phyloP scores from a whole-genome alignment of 179 eudicot species.

The Actinidia arguta region DNA sequence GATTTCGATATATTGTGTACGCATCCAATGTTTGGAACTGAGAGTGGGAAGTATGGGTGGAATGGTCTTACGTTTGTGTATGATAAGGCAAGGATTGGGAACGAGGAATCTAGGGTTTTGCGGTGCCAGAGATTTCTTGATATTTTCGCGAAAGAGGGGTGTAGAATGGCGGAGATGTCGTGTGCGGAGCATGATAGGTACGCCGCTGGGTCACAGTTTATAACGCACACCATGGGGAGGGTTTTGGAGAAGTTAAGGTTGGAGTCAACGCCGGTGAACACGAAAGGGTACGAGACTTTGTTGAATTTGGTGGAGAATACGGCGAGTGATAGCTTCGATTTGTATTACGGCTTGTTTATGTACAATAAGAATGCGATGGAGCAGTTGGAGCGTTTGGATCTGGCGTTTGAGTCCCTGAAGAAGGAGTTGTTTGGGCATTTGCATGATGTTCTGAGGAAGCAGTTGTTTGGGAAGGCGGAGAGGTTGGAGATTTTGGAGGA shows the following conservation, averaged over 20 bases:
- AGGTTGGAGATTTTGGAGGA: constrained; percentile 3
- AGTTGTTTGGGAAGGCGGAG: constrained; percentile 58
- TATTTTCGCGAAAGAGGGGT: constrained; percentile 70
- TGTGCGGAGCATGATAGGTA: constrained; percentile 80
- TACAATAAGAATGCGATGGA: constrained; percentile 86
- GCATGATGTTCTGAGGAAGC: constrained; percentile 72
- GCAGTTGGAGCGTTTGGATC: constrained; percentile 70
- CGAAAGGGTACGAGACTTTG: constrained; percentile 88
- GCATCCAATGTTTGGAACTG: constrained; percentile 96
- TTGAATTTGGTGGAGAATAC: constrained; percentile 89
- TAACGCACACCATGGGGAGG: constrained; percentile 85
- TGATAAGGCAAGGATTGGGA: constrained; percentile 77
- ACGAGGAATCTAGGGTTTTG: constrained; percentile 36
- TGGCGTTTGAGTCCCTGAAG: constrained; percentile 80
- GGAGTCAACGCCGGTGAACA: constrained; percentile 78
- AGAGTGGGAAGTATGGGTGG: constrained; percentile 79
- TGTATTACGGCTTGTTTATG: constrained; percentile 90
- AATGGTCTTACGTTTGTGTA: constrained; percentile 67
- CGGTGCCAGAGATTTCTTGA: constrained; percentile 71
- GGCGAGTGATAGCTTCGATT: constrained; percentile 78
- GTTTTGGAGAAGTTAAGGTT: constrained; percentile 65
- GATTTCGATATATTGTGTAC: constrained; percentile 86
- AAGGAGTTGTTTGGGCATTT: constrained; percentile 83
- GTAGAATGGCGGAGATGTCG: constrained; percentile 77
- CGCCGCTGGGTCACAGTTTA: constrained; percentile 88